phyloP scores from a whole-genome alignment of 176 grass and related monocot genomes.

The Cenchrus fungigraminus region DNA sequence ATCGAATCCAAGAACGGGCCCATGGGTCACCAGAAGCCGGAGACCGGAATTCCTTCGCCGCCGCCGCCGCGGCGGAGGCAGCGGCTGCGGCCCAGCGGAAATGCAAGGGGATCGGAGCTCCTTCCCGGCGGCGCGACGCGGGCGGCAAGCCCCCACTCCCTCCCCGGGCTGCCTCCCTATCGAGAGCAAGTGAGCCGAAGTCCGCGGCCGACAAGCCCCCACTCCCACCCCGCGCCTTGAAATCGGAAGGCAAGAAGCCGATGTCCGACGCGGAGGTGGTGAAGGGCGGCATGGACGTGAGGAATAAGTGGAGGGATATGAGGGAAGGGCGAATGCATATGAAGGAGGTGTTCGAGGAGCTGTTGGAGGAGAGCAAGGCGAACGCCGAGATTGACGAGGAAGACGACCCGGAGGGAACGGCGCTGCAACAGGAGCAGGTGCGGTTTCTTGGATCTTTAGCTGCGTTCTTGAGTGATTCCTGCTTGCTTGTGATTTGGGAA shows the following conservation, averaged over 20 bases:
- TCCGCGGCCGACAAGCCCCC: neutral
- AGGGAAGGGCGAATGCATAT: neutral
- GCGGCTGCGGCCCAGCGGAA: neutral
- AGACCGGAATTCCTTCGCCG: neutral
- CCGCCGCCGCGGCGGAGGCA: neutral
- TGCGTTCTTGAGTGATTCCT: conserved; percentile 15
- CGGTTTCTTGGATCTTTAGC: neutral
- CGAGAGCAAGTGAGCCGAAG: too few relatives aligned
- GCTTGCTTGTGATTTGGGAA: neutral
- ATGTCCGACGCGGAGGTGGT: neutral
- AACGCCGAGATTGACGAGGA: neutral
- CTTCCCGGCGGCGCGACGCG: neutral
- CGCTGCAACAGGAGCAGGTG: neutral
- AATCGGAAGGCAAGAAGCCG: neutral
- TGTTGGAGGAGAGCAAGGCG: neutral
- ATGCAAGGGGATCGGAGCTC: neutral
- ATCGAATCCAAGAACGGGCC: neutral
- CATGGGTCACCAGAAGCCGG: neutral
- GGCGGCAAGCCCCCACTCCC: neutral
- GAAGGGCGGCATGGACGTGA: neutral
- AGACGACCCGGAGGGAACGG: neutral
- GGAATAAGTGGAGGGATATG: neutral
- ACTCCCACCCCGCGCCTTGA: too few relatives aligned
- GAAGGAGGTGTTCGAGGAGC: neutral
- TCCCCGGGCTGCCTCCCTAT: neutral